Evolutionary conservation across 1,284 basidiomycete species (phyloP).

Genomic region (Ustilago shanxiensis): DNA sequence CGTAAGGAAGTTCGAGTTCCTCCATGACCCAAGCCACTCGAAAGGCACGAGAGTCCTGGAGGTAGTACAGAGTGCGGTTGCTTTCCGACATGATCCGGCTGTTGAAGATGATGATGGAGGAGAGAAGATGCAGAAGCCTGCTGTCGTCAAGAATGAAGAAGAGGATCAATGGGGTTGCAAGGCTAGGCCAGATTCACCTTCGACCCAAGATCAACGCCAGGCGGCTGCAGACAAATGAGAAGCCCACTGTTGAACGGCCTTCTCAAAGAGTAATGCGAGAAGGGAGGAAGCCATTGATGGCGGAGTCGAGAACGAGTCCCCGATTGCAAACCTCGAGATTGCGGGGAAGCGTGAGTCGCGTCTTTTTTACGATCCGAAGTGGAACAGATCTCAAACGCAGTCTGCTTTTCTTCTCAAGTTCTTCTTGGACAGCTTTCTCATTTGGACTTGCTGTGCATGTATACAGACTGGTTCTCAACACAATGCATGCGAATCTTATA

Average conservation of each 20-base stretch:
- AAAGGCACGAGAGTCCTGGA: conserved; percentile 45
- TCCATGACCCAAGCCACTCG: conserved; percentile 38
- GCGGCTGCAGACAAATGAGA: background rate
- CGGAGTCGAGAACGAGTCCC: conserved; percentile 3
- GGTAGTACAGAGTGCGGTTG: conserved; percentile 31
- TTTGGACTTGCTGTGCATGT: too few species aligned
- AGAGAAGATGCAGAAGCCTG: background rate
- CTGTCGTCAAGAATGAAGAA: background rate
- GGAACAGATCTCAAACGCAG: background rate
- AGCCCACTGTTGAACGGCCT: background rate
- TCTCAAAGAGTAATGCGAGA: background rate
- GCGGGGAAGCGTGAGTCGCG: background rate
- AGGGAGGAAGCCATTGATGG: background rate
- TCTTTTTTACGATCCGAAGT: conserved; percentile 3
- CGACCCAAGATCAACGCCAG: background rate
- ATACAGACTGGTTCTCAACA: too few species aligned
- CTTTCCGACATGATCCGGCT: background rate
- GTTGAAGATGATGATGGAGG: background rate
- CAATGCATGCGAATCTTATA: too few species aligned
- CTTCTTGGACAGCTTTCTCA: background rate
- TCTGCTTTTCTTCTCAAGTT: background rate
- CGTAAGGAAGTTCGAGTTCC: conserved; percentile 29
- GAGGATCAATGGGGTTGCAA: background rate
- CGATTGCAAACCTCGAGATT: background rate
- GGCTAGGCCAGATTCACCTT: background rate